Percentiles rank a stretch among this genome's conserved stretches.
These are phyloP conservation scores for Capsicum baccatum DNA, from an alignment of 257 asterid species.

Conservation along the genomic window DNA sequence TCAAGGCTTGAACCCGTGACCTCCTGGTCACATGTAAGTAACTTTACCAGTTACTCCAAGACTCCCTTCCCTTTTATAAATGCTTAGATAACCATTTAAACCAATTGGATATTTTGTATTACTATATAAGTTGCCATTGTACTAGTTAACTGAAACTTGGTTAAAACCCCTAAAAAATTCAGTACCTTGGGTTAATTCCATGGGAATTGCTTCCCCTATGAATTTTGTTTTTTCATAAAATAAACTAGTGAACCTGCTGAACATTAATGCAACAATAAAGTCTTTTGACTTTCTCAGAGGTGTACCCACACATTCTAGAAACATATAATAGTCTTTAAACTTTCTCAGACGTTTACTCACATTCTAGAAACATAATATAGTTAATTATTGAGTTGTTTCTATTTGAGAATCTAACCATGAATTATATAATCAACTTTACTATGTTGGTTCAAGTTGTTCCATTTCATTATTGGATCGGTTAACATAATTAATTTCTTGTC, in stretches of 20 bases:
- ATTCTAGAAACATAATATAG: background rate
- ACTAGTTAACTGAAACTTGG: background rate
- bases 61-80: too few species aligned
- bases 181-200: background rate
- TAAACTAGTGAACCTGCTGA: background rate
- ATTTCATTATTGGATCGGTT: background rate
- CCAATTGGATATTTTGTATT: background rate
- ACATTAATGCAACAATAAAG: background rate
- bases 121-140: background rate
- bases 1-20: too few species aligned
- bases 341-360: background rate
- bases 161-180: background rate
- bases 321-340: background rate
- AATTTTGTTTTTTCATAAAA: background rate
- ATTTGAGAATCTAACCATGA: background rate
- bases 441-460: conserved; percentile 7
- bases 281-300: background rate
- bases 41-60: too few species aligned
- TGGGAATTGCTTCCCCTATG: background rate
- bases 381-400: background rate
- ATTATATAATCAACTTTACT: background rate
- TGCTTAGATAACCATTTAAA: background rate
- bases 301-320: background rate
- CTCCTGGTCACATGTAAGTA: too few species aligned
- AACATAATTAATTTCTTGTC: background rate